These are phyloP conservation scores for Hyphodiscus sp. DNA, from an alignment of 2,329 filamentous ascomycete genomes.

Conservation along the genomic window DNA sequence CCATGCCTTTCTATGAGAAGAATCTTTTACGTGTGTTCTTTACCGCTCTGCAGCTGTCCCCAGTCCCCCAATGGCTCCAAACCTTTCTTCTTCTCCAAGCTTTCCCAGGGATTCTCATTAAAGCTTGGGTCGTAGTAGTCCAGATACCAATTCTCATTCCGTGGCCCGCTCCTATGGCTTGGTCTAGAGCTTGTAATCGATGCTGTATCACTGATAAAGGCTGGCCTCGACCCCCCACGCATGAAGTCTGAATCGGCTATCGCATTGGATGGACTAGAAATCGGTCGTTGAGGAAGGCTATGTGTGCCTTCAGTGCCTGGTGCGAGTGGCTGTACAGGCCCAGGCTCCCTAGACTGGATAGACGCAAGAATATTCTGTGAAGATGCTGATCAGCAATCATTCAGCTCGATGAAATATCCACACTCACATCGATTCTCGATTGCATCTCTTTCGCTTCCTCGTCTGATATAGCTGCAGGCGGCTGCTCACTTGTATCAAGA, in stretches of 20 bases:
- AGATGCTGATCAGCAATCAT: background rate
- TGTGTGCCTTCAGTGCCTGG: background rate
- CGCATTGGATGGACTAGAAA: background rate
- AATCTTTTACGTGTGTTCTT: too few species aligned
- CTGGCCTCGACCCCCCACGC: slow-evolving; percentile 8
- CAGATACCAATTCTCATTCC: slow-evolving; percentile 50
- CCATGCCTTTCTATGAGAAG: too few species aligned
- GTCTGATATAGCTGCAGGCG: slow-evolving; percentile 26
- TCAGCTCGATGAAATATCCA: background rate
- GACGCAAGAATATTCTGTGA: background rate
- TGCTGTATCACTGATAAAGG: slow-evolving; percentile 5
- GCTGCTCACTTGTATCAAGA: slow-evolving; percentile 22
- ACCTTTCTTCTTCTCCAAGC: slow-evolving; percentile 42
- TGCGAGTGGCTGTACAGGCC: background rate
- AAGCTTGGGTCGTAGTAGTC: slow-evolving; percentile 65
- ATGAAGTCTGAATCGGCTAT: slow-evolving; percentile 9
- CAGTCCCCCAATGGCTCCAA: slow-evolving; percentile 41
- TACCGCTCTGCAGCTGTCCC: slow-evolving; percentile 16
- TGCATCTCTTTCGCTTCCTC: slow-evolving; percentile 20
- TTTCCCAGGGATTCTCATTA: slow-evolving; percentile 67
- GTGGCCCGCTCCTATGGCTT: slow-evolving; percentile 23
- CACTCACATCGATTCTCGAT: slow-evolving; percentile 19
- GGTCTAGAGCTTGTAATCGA: slow-evolving; percentile 12
- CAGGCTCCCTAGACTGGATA: background rate
- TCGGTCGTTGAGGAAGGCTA: slow-evolving; percentile 9